Evolutionary conservation across 2,329 filamentous ascomycete species (phyloP).

Genomic region (Arthrobotrys sinensis): DNA sequence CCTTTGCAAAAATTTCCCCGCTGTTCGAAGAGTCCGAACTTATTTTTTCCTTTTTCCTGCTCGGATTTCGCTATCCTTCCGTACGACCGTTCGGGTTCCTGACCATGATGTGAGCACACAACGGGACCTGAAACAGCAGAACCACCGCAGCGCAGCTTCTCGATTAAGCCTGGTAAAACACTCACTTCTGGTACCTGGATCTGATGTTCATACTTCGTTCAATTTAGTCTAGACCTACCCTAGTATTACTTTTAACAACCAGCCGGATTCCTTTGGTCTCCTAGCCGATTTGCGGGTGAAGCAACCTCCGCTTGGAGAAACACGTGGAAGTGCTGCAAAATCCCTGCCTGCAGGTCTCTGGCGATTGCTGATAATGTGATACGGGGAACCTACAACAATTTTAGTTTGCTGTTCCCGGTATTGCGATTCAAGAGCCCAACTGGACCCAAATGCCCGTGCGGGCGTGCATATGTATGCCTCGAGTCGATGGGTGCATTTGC

Average conservation of each 20-base stretch:
- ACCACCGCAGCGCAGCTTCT: slow-evolving; percentile 40
- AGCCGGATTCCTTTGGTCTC: slow-evolving; percentile 59
- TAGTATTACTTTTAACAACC: slow-evolving; percentile 35
- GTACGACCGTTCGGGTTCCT: slow-evolving; percentile 57
- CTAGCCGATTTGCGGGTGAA: slow-evolving; percentile 61
- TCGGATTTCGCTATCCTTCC: slow-evolving; percentile 43
- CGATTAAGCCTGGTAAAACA: slow-evolving; percentile 60
- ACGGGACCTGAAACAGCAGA: slow-evolving; percentile 51
- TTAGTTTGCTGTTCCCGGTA: slow-evolving; percentile 53
- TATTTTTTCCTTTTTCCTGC: slow-evolving; percentile 35
- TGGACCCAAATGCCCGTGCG: slow-evolving; percentile 51
- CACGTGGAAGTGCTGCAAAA: slow-evolving; percentile 60
- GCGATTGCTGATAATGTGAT: slow-evolving; percentile 60
- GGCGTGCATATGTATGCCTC: slow-evolving; percentile 49
- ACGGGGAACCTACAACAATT: slow-evolving; percentile 46
- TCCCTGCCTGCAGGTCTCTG: slow-evolving; percentile 55
- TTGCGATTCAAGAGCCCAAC: slow-evolving; percentile 35
- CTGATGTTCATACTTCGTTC: slow-evolving; percentile 45
- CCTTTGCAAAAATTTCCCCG: slow-evolving; percentile 15
- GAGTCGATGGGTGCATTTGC: slow-evolving; percentile 52
- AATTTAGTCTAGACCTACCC: slow-evolving; percentile 56
- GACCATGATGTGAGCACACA: slow-evolving; percentile 26
- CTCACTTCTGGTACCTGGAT: slow-evolving; percentile 58
- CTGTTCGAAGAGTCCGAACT: slow-evolving; percentile 10
- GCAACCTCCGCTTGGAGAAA: slow-evolving; percentile 60